These are phyloP conservation scores for Leavenworthia alabamica DNA, from an alignment of 345 rosid species.

Conservation along the genomic window DNA sequence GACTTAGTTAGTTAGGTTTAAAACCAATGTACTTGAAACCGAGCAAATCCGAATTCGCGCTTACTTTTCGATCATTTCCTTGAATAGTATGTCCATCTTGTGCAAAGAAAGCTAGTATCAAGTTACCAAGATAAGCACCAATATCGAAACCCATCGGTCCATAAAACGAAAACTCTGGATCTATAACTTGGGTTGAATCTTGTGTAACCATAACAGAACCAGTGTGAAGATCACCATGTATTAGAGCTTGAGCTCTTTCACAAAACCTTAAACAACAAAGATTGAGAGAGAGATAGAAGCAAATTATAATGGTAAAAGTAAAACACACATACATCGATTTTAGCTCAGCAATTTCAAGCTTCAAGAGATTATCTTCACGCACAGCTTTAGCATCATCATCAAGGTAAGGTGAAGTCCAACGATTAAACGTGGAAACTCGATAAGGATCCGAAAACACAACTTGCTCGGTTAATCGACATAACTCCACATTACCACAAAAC, in stretches of 20 bases:
- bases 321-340: slow-evolving; percentile 69
- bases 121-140: slow-evolving; percentile 89
- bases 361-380: slow-evolving; percentile 58
- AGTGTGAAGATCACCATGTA: slow-evolving; percentile 98
- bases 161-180: slow-evolving; percentile 83
- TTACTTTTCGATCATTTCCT: slow-evolving; percentile 65
- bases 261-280: slow-evolving; percentile 61
- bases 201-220: slow-evolving; percentile 86
- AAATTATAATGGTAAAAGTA: not conserved
- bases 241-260: slow-evolving; percentile 84
- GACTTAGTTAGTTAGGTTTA: not conserved
- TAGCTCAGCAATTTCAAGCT: slow-evolving; percentile 76
- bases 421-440: slow-evolving; percentile 63
- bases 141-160: slow-evolving; percentile 95
- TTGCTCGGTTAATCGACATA: slow-evolving; percentile 88
- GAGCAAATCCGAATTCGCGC: not conserved
- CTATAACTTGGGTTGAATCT: slow-evolving; percentile 84
- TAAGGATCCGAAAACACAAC: slow-evolving; percentile 96
- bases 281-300: not conserved
- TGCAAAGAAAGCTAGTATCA: slow-evolving; percentile 80
- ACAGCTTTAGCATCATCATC: slow-evolving; percentile 77
- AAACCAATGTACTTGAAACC: not conserved
- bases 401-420: slow-evolving; percentile 78
- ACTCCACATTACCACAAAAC: slow-evolving; percentile 89
- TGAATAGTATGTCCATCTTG: slow-evolving; percentile 78